These are phyloP conservation scores for Exophiala viscosa DNA, from an alignment of 2,329 filamentous ascomycete genomes.

Conservation along the genomic window DNA sequence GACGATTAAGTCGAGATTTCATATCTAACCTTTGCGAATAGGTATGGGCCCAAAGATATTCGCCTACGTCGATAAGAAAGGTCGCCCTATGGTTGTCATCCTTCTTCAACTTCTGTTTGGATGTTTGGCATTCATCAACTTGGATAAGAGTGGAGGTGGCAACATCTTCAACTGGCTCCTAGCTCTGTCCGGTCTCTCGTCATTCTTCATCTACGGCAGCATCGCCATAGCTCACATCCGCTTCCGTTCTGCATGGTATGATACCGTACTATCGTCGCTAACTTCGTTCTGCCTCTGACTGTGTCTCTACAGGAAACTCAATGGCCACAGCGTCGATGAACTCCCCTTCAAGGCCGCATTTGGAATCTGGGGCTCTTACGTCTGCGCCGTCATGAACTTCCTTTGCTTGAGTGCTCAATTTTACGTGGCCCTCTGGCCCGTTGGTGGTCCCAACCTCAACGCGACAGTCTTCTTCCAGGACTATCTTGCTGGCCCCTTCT, in stretches of 20 bases:
- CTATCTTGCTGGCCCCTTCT: constrained; percentile 49
- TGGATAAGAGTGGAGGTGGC: constrained; percentile 40
- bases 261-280: constrained; percentile 60
- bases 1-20: no score
- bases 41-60: constrained; percentile 45
- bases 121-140: constrained; percentile 39
- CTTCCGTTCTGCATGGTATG: constrained; percentile 8
- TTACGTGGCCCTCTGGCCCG: constrained; percentile 78
- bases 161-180: constrained; percentile 62
- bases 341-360: constrained; percentile 78
- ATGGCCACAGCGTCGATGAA: constrained; percentile 68
- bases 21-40: not conserved
- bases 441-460: constrained; percentile 51
- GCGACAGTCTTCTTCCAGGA: constrained; percentile 65
- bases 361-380: constrained; percentile 73
- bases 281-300: constrained; percentile 62
- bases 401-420: constrained; percentile 79
- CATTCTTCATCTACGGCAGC: constrained; percentile 63
- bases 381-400: constrained; percentile 72
- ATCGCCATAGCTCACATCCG: constrained; percentile 65
- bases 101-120: constrained; percentile 38
- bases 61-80: constrained; percentile 43
- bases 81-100: constrained; percentile 42
- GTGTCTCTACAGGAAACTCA: constrained; percentile 60
- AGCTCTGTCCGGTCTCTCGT: constrained; percentile 59